Evolutionary conservation across 176 grass and related monocot species (phyloP), one percentile per base, ranked within the genome.

Genomic region (Bolboschoenus planiculmis): DNA sequence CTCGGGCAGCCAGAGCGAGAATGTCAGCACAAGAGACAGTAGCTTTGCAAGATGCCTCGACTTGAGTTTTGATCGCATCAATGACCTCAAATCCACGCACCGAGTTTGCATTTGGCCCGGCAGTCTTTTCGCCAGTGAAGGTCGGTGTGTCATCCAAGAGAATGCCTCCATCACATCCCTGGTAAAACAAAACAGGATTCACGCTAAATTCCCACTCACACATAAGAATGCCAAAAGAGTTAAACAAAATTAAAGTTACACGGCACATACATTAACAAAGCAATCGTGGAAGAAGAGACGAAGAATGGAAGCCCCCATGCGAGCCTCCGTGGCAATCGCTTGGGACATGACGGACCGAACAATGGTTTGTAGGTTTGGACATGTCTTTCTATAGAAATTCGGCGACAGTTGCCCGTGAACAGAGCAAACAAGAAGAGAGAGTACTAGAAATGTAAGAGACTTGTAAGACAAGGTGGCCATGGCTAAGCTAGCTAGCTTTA

Each of bases 251-350:
- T 20, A 13, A 21, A 2, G 36, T 29, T 40, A 1, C 18, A 53
- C 50, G 18, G 2, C 14, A 16, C 56, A 34, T 78, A 86, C 91
- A 58, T 89, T 85, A 1, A 93, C 91, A n/a, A 93, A 93, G 83
- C 86, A 93, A 74, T 91, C 87, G 64, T 93, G 91, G 89, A 93
- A 93, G 84, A 91, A 91, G 86, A 93, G 89, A 55, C 89, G 83
- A 31, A 93, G 81, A 4, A 93, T 70, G 24, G 91, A 93, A 0
- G 91, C 91, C 37, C 88, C 89, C 5, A 93, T 87, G 48, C 91
- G 59, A 2, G 21, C 10, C 47, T 93, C 91, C 5, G 18, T 36
- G 30, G 5, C 15, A 26, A 93, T 53, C 50, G 50, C 50, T 16
- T 53, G 50, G 50, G 14, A 53, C 50, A 53, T 53, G 50, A 53